These are phyloP conservation scores for Leucocoprinus sp. DNA, from an alignment of 768 basidiomycete species.

Conservation along the genomic window DNA sequence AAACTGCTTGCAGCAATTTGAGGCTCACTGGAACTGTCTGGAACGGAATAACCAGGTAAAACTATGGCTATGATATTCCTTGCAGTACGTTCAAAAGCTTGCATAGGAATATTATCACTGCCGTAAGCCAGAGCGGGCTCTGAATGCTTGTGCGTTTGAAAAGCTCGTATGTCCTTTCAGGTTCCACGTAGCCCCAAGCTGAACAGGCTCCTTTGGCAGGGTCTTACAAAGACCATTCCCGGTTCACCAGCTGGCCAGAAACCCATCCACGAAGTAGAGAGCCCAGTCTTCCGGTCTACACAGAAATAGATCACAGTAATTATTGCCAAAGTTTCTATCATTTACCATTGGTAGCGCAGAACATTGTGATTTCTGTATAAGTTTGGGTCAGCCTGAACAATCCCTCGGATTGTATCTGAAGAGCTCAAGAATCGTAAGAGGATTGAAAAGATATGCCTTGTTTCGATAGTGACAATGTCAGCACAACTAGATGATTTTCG, in stretches of 20 bases:
- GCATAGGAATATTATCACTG: conserved; percentile 81
- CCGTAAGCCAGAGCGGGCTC: conserved; percentile 76
- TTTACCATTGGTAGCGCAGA: too few species aligned
- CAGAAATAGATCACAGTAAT: conserved; percentile 69
- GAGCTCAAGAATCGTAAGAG: too few species aligned
- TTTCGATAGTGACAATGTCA: neutral
- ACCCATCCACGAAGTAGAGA: conserved; percentile 84
- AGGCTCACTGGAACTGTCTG: conserved; percentile 90
- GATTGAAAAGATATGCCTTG: too few species aligned
- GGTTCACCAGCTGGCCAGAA: conserved; percentile 75
- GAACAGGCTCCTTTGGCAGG: conserved; percentile 37
- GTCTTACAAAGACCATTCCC: conserved; percentile 85
- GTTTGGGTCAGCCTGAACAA: too few species aligned
- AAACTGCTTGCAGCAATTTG: conserved; percentile 80
- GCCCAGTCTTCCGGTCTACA: conserved; percentile 71
- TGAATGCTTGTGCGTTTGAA: conserved; percentile 94
- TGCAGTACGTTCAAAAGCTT: neutral
- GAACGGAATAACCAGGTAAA: conserved; percentile 91
- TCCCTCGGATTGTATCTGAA: too few species aligned
- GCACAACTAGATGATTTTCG: neutral
- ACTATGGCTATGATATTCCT: conserved; percentile 12
- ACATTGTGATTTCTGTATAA: too few species aligned
- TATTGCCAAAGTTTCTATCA: too few species aligned
- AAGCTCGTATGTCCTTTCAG: conserved; percentile 64
- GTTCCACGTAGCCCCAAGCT: neutral